Evolutionary conservation across 352 stramenopile species (phyloP).

Genomic region (Globisporangium ultimum): DNA sequence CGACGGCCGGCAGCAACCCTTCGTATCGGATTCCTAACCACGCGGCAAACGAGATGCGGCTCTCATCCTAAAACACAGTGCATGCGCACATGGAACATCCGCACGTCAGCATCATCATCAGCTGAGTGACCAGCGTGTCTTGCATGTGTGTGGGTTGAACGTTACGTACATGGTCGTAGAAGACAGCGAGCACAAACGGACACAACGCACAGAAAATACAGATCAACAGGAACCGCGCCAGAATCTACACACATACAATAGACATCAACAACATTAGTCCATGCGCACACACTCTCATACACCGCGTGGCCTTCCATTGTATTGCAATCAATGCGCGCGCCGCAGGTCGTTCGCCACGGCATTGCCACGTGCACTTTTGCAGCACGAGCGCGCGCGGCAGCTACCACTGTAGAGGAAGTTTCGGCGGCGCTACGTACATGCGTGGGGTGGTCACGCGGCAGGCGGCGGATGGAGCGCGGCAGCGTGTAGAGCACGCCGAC

Average conservation of each 20-base stretch:
- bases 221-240: conserved; percentile 85
- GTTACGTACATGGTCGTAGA: conserved; percentile 73
- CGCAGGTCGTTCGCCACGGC: too few species aligned
- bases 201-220: conserved; percentile 84
- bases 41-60: conserved; percentile 74
- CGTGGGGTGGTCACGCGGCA: conserved; percentile 81
- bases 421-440: conserved; percentile 41
- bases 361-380: too few species aligned
- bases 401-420: too few species aligned
- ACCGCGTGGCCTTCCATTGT: too few species aligned
- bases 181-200: conserved; percentile 76
- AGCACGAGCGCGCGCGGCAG: too few species aligned
- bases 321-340: too few species aligned
- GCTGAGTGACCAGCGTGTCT: neutral
- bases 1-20: conserved; percentile 45
- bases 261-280: neutral
- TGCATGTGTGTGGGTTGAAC: too few species aligned
- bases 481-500: conserved; percentile 86
- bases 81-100: neutral
- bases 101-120: neutral
- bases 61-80: conserved; percentile 45
- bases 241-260: conserved; percentile 43
- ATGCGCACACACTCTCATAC: neutral
- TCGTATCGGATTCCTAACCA: conserved; percentile 81
- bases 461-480: conserved; percentile 60